Base-by-base conservation (phyloP, 1,284 basidiomycete genomes). In the Tilletia horrida region DNA sequence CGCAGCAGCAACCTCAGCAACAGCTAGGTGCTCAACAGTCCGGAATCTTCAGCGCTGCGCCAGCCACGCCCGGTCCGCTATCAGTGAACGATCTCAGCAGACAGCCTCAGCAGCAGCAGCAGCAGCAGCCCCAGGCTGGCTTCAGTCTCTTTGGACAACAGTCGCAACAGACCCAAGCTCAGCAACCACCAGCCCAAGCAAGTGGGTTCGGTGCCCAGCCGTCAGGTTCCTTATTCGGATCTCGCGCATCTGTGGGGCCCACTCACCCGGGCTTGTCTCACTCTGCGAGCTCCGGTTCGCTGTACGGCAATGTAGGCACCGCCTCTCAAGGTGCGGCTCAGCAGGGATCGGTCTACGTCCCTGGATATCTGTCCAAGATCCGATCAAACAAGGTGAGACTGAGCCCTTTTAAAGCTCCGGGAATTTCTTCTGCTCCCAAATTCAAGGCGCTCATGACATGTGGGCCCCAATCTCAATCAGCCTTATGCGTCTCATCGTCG, bases 281-380 rank as follows among this genome's bases (percentile, higher is more conserved):
- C 29, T 59, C 55, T 7, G 23, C 55, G 7, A 59, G 55, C 55
- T 59, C 55, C 9, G 55, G 55, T 6, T 59, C 55, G 55, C 55
- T 59, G 6, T 59, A 59, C 29, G 55, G 55, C 29, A 55, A 27
- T 29, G 27, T 55, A 11, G 52, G 52, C 9, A 18, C 52, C 4
- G 55, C 18, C 27, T 25, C 18, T 1, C 31, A 13, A 3, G 31
- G 55, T 21, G 55, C 55, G 3, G 29, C 25, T 21, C 55, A 59
- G 55, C 18, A 25, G 14, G 31, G 18, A 25, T 29, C 55, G 14
- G 55, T 59, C 27, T 59, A 59, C 55, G 55, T 59, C 14, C 55
- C 55, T 35, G 55, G 55, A 31, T 59, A 59, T 21, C 55, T 59
- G 29, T 59, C 55, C 55, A 59, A 59, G 29, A 59, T 59, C 55